Evolutionary conservation across 2,329 filamentous ascomycete species (phyloP), one percentile per base, ranked within the genome.

Genomic region (Canariomyces notabilis): DNA sequence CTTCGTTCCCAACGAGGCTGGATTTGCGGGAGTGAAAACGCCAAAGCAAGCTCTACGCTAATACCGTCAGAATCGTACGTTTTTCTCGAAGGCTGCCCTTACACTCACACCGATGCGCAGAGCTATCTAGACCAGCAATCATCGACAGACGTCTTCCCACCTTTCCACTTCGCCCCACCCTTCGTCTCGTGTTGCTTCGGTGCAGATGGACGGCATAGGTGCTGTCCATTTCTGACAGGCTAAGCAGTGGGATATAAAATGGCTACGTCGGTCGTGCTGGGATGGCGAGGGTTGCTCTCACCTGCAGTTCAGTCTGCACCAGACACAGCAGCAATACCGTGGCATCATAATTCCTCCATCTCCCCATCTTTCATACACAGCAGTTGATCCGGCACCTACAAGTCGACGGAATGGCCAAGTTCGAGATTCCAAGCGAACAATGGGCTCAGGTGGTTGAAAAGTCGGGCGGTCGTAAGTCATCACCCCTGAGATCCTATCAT

Each of bases 381-480:
- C 44, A 42, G 11, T 14, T 26, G 33, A 46, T 35, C 35, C 43
- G 29, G 38, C 34, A 52, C n/a, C n/a, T n/a, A 23, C 20, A 23
- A 41, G 41, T 34, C 37, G 15, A 33, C 42, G 40, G 19, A 41
- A 76, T 76, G 72, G 61, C 72, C 45, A 50, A 61, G 42, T 57
- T 61, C 49, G 59, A 80, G 46, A 79, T 96, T 61, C 91, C 91
- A 49, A 79, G 76, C 41, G 83, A 83, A 68, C 91, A 97, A 75
- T 94, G 85, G 88, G 91, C 91, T 42, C 87, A 93, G 70, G 87
- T 97, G 58, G 76, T 93, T 59, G 87, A 95, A 69, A 79, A 89
- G 75, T 83, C 77, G 47, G 89, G 87, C 57, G 83, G 82, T 46
- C 79, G 83, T 74, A 73, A 61, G 78, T 26, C 21, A 14, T 72